Percentiles rank a stretch among this genome's conserved stretches.
phyloP scores from a whole-genome alignment of 164 flowering plant genomes.

The Amborella trichopoda region DNA sequence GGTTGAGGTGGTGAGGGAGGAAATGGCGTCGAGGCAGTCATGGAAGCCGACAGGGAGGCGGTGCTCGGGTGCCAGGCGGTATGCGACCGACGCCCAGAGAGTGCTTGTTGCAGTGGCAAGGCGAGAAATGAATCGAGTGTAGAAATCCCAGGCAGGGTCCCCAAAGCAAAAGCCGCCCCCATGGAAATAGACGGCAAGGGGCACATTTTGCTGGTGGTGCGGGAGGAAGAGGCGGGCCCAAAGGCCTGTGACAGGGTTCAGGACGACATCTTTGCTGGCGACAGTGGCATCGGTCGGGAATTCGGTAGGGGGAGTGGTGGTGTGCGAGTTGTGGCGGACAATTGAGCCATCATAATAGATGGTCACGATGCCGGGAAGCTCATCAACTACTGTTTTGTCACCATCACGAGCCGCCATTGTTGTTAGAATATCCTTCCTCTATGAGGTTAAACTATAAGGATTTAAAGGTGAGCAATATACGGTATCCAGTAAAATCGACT shows the following conservation, averaged over 20 bases:
- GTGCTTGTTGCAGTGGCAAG: neutral
- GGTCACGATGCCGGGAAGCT: neutral
- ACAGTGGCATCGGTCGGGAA: neutral
- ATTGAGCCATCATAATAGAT: neutral
- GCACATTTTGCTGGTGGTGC: neutral
- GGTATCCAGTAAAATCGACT: too few species aligned
- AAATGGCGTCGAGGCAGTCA: neutral
- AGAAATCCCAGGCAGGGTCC: neutral
- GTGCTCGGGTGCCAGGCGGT: conserved; percentile 4
- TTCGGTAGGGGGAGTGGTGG: neutral
- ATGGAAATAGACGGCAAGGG: neutral
- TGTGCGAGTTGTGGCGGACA: neutral
- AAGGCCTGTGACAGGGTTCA: neutral
- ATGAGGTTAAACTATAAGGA: too few species aligned
- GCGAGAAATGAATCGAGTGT: neutral
- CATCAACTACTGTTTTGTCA: neutral
- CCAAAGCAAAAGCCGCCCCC: conserved; percentile 1
- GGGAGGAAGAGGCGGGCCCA: conserved; percentile 2
- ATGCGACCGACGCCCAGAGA: conserved; percentile 1
- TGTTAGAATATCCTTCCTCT: too few species aligned
- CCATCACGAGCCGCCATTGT: too few species aligned
- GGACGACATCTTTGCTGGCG: neutral
- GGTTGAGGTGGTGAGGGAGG: neutral
- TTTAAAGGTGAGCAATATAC: too few species aligned
- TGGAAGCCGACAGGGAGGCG: conserved; percentile 1